Evolutionary conservation across 2,329 filamentous ascomycete species (phyloP).

Genomic region (Aspergillus novoparasiticus): DNA sequence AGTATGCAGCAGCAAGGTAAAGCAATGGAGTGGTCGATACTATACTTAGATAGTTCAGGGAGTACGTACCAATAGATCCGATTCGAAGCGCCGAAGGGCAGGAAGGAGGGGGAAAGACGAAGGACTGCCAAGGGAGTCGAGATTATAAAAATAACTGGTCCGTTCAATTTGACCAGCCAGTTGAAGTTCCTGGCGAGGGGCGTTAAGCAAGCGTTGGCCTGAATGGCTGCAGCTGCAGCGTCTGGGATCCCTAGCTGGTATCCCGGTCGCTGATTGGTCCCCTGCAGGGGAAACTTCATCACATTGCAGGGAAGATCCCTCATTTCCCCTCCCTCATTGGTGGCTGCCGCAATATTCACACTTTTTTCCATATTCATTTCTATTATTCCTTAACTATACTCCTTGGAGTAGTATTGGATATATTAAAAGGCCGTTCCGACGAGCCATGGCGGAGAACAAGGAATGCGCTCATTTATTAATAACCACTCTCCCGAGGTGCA

Average conservation of each 20-base stretch:
- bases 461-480: background rate
- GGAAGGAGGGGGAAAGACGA: background rate
- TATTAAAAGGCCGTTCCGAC: background rate
- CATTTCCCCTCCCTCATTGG: background rate
- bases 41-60: background rate
- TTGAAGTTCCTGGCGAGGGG: background rate
- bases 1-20: constrained; percentile 20
- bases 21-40: background rate
- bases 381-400: background rate
- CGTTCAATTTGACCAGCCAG: background rate
- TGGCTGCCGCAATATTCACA: background rate
- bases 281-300: constrained; percentile 24
- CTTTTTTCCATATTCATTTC: background rate
- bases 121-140: background rate
- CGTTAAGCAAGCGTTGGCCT: background rate
- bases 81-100: constrained; percentile 22
- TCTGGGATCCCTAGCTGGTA: constrained; percentile 2
- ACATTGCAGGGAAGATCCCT: constrained; percentile 19
- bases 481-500: background rate
- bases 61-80: constrained; percentile 9
- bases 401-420: background rate
- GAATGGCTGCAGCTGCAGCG: background rate
- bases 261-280: constrained; percentile 13
- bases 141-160: constrained; percentile 7
- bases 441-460: background rate